Conservation (phyloP, 1,284 basidiomycete species). For the Exobasidium rhododendri region DNA sequence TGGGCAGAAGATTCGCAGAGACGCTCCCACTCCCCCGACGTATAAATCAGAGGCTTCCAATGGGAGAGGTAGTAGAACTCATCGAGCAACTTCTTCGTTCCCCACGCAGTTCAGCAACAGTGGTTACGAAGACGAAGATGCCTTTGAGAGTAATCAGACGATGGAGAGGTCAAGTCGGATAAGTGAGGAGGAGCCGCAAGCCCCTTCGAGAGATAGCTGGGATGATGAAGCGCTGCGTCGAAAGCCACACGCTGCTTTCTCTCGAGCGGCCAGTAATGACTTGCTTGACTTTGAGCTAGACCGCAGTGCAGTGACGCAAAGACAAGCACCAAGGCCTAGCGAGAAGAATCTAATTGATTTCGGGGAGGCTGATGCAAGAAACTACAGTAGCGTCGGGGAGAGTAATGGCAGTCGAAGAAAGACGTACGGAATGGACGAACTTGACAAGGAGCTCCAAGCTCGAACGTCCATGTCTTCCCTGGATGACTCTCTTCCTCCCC, state of each 20-base stretch:
- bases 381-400: too few relatives aligned
- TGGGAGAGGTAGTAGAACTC: background rate
- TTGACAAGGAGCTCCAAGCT: conserved; percentile 42
- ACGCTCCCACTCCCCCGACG: background rate
- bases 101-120: background rate
- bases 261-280: background rate
- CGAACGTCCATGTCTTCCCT: background rate
- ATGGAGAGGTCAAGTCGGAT: background rate
- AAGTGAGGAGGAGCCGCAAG: background rate
- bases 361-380: background rate
- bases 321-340: background rate
- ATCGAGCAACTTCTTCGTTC: background rate
- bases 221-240: background rate
- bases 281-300: background rate
- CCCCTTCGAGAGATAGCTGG: background rate
- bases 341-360: conserved; percentile 3
- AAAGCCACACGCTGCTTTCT: background rate
- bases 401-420: background rate
- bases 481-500: too few relatives aligned
- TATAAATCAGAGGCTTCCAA: background rate
- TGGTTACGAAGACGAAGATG: background rate
- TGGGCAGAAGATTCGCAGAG: background rate
- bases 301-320: background rate
- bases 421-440: conserved; percentile 29
- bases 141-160: background rate